These are phyloP conservation scores for Eucalyptus lansdowneana DNA, from an alignment of 345 rosid species.

Conservation along the genomic window DNA sequence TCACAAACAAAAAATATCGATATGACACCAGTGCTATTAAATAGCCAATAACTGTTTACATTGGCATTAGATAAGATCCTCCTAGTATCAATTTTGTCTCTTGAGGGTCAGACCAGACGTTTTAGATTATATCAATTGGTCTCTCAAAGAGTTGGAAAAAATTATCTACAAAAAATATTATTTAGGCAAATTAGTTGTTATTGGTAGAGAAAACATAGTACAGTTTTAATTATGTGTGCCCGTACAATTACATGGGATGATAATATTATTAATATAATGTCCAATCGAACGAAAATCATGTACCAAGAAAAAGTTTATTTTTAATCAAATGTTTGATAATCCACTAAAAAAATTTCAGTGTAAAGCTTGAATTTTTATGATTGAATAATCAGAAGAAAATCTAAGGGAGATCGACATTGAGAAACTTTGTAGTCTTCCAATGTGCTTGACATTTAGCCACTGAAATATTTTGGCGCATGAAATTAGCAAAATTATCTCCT, in stretches of 20 bases:
- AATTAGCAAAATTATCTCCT: too few species aligned
- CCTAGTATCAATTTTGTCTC: neutral
- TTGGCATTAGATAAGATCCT: neutral
- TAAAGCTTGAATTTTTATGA: too few species aligned
- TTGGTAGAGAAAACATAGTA: neutral
- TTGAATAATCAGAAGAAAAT: too few species aligned
- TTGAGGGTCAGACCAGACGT: fast-evolving
- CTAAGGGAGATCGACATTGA: neutral
- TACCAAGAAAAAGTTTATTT: fast-evolving
- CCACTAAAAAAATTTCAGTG: neutral
- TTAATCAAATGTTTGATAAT: neutral
- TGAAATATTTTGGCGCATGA: too few species aligned
- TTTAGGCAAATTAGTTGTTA: too few species aligned
- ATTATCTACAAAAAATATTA: too few species aligned
- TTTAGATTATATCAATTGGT: too few species aligned
- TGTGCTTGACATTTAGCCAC: neutral
- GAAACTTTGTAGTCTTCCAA: neutral
- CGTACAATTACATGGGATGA: neutral
- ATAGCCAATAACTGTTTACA: neutral
- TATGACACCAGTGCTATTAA: neutral
- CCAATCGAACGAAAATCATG: neutral
- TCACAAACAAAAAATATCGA: neutral
- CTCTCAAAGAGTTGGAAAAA: too few species aligned
- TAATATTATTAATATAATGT: too few species aligned
- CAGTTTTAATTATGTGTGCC: neutral